Base-by-base conservation (phyloP, 2,329 filamentous ascomycete genomes). In the Podosphaera xanthii region DNA sequence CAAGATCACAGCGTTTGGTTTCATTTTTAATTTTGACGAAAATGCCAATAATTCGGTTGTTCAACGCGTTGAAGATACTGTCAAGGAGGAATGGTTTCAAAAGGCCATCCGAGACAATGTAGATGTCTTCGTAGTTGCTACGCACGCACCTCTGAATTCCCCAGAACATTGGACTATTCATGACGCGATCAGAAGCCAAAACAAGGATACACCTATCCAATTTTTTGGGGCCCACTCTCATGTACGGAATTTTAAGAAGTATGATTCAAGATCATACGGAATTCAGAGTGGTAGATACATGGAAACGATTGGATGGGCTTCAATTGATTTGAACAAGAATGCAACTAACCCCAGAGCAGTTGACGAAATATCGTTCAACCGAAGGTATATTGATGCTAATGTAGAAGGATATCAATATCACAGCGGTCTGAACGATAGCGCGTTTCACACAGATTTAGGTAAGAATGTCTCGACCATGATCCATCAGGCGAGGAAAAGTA, bases 281-380 rank as follows among this genome's bases (percentile, higher is more conserved):
- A 74, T 97, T 4, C 89, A 89, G 48, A 92, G 87, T 65, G 91
- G 91, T 3, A 80, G 91, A 0, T 97, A 96, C 70, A 86, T 96
- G 75, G 91, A 97, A 73, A 96, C 91, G 0, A 83, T 97, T 57
- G 91, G 91, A 1, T 97, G 92, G 78, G 82, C 92, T 79, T 94
- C 89, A 0, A 81, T 96, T 53, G 77, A 84, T 60, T 87, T 87
- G 8, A 65, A 70, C 4, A 63, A 63, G 30, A 61, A 60, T 14
- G 64, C 63, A 36, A 62, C 61, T 7, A 44, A 44, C 40, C 10
- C 40, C 2, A 44, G 40, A 44, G 40, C 40, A 7, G 22, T 22
- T 12, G 9, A 31, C 7, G 34, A 67, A 3, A 72, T 81, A 52
- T 77, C 75, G 1, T 96, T 94, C 68, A 77, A 78, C 58, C 80